Conservation (phyloP, 225 moss, liverwort and hornwort species). For the Rhytidiadelphus loreus region DNA sequence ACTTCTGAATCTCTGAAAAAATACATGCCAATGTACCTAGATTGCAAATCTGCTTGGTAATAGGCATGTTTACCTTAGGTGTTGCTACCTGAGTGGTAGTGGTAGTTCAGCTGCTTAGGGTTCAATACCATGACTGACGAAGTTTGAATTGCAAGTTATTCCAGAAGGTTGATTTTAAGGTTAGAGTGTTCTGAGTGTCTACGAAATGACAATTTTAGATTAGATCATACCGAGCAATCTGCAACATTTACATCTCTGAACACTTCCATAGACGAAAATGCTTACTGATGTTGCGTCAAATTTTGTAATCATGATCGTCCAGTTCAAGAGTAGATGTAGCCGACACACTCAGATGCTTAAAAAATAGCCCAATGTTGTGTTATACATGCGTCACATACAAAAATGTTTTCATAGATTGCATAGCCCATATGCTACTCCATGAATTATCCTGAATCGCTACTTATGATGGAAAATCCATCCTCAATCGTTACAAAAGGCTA, state of each 20-base stretch:
- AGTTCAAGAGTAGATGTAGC: neutral
- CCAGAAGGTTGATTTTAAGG: neutral
- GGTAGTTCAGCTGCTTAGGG: no score
- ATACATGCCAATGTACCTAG: no score
- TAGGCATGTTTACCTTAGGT: no score
- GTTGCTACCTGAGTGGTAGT: no score
- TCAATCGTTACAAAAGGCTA: neutral
- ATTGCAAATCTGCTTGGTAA: no score
- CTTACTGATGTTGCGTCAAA: neutral
- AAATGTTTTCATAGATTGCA: neutral
- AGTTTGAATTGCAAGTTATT: neutral
- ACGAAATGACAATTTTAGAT: neutral
- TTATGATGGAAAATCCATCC: constrained; percentile 2
- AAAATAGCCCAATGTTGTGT: neutral
- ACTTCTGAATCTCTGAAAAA: no score
- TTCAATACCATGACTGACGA: no score
- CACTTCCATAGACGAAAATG: neutral
- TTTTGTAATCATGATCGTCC: neutral
- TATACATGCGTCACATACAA: constrained; percentile 1
- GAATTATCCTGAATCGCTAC: neutral
- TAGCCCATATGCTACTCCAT: neutral
- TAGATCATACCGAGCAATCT: neutral
- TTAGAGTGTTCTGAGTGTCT: neutral
- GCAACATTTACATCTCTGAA: neutral
- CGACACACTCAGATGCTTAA: neutral